Evolutionary conservation across 2,329 filamentous ascomycete genomes (phyloP), one percentile per base, ranked within the genome.

Genomic region (Penicillium psychrosexuale): DNA sequence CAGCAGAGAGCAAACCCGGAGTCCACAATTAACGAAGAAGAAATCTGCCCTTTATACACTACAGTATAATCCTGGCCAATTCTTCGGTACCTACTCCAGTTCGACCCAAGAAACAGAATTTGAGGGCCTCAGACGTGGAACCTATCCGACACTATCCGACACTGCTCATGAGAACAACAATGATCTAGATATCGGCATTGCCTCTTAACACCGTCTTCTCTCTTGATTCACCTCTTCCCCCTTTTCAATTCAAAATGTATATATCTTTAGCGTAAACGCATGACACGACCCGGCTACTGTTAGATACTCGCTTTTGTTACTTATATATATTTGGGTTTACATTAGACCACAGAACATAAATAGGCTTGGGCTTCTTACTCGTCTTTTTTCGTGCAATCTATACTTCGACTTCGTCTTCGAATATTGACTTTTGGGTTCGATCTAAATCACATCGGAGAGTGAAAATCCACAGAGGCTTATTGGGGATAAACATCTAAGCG

Each of bases 201-300:
- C 33, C 19, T 19, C 12, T 30, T 30, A 19, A 13, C 38, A 39
- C 27, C 15, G 15, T 13, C 37, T 47, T 42, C 33, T 12, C 17
- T 19, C n/a, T 24, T 46, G 24, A 38, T 24, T 12, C 37, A 9
- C 39, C 39, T 28, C 36, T 47, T 34, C n/a, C 31, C 46, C 19
- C n/a, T 47, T 39, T 52, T 40, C 28, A 47, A 33, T 44, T 34
- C 13, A 34, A 33, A 55, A 47, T 59, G 58, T 65, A 65, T 55
- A 64, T 64, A 65, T 53, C 34, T 37, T 58, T 59, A 61, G 51
- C 56, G 50, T 47, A 46, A 60, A 61, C 54, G 57, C 56, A 62
- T 55, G 50, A 40, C 44, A 63, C 42, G 59, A 64, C 30, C 38
- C 48, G 22, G 33, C 30, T 38, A 36, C 37, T 30, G 15, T 49